Percentiles rank a stretch among this genome's conserved stretches.
These are phyloP conservation scores for Trichocladium antarcticum DNA, from an alignment of 495 filamentous ascomycete genomes.

Conservation along the genomic window DNA sequence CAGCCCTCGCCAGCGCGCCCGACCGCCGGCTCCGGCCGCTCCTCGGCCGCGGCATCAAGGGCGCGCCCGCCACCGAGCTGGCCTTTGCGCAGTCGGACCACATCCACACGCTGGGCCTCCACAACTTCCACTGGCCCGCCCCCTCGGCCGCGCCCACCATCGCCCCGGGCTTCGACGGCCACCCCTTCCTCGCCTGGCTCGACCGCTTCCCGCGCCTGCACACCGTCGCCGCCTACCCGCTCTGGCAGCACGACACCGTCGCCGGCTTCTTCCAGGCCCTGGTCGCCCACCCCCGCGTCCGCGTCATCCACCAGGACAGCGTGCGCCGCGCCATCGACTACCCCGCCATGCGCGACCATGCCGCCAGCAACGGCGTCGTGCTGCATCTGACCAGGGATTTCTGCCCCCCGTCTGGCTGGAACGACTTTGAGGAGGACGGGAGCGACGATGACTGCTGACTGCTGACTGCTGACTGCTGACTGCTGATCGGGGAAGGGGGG, in stretches of 20 bases:
- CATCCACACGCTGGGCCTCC: constrained; percentile 18
- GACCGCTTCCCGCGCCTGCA: constrained; percentile 15
- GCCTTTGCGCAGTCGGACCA: constrained; percentile 6
- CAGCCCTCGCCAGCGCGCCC: neutral
- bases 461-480: no score
- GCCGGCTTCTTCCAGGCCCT: constrained; percentile 8
- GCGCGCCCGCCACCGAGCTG: constrained; percentile 5
- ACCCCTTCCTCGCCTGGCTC: constrained; percentile 20
- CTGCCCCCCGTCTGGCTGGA: neutral
- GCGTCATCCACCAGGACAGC: constrained; percentile 11
- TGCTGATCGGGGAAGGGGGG: no score
- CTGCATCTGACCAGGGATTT: neutral
- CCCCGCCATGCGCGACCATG: neutral
- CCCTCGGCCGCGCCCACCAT: neutral
- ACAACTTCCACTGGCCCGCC: constrained; percentile 18
- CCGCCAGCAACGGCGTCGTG: constrained; percentile 5
- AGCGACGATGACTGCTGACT: no score
- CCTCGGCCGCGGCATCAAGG: neutral
- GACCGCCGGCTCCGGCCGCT: neutral
- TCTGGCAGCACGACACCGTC: neutral
- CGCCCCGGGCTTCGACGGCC: constrained; percentile 10
- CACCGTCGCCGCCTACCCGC: constrained; percentile 16
- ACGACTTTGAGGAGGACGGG: no score
- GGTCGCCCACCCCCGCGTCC: constrained; percentile 9
- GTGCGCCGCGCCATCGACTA: constrained; percentile 10